Conservation (phyloP, 2,329 filamentous ascomycete species). For the Lecanoromycetidae sp. region DNA sequence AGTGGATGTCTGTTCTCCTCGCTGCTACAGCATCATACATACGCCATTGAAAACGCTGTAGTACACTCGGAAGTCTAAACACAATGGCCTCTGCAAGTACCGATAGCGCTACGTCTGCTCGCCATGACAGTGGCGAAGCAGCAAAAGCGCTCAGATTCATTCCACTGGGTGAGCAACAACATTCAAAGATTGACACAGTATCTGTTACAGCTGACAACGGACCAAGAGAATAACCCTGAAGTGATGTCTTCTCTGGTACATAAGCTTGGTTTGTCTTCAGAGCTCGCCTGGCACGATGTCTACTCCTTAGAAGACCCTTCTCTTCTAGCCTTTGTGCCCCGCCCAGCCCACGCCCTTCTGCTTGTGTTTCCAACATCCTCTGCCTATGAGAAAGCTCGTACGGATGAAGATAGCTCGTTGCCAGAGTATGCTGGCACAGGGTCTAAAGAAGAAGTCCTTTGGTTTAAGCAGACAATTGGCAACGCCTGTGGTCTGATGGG, state of each 20-base stretch:
- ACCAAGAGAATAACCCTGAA: conserved; percentile 62
- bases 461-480: conserved; percentile 90
- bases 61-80: too few species aligned
- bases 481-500: conserved; percentile 91
- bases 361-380: conserved; percentile 80
- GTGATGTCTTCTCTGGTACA: conserved; percentile 76
- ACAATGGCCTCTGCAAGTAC: background rate
- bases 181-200: background rate
- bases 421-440: conserved; percentile 57
- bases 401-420: conserved; percentile 56
- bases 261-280: conserved; percentile 68
- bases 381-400: conserved; percentile 64
- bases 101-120: background rate
- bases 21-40: too few species aligned
- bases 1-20: too few species aligned
- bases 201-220: background rate
- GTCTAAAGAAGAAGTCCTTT: conserved; percentile 62
- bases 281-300: conserved; percentile 75
- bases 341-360: conserved; percentile 75
- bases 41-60: too few species aligned
- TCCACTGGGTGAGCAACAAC: conserved; percentile 4
- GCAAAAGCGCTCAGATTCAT: conserved; percentile 6
- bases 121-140: background rate
- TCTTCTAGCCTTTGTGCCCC: conserved; percentile 74
- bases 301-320: conserved; percentile 79